These are phyloP conservation scores for Russula dissimulans DNA, from an alignment of 768 basidiomycete genomes.

Conservation along the genomic window DNA sequence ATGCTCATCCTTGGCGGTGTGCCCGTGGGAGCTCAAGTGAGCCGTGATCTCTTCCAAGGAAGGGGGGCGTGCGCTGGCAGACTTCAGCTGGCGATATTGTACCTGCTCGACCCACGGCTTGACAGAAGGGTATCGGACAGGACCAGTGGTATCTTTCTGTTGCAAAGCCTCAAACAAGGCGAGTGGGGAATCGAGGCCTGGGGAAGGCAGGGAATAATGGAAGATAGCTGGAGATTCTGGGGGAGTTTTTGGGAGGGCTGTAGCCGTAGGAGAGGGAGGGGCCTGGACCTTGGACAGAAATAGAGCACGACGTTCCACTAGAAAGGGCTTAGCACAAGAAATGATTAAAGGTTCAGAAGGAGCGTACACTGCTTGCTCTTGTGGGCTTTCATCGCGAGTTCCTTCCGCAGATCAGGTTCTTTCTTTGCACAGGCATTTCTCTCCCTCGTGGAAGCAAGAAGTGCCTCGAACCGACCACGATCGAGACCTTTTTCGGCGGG, in stretches of 20 bases:
- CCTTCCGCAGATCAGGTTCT: constrained; percentile 55
- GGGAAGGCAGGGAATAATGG: constrained; percentile 61
- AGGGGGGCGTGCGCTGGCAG: constrained; percentile 34
- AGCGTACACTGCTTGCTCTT: constrained; percentile 63
- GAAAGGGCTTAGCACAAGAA: background rate
- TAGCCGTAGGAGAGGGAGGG: constrained; percentile 54
- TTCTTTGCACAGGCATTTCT: constrained; percentile 41
- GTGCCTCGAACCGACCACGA: constrained; percentile 49
- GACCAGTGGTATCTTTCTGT: constrained; percentile 14
- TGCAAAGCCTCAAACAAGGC: constrained; percentile 44
- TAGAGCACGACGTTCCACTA: constrained; percentile 64
- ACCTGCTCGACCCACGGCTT: constrained; percentile 59
- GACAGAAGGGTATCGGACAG: constrained; percentile 15
- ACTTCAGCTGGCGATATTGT: constrained; percentile 37
- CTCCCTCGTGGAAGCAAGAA: constrained; percentile 54
- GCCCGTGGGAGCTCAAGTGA: constrained; percentile 38
- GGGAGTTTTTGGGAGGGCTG: constrained; percentile 50
- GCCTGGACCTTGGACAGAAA: constrained; percentile 68
- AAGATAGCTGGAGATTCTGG: constrained; percentile 63
- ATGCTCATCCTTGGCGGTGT: constrained; percentile 23
- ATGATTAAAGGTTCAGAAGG: background rate
- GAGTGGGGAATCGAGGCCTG: constrained; percentile 54
- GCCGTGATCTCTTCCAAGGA: constrained; percentile 74
- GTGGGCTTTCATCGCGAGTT: constrained; percentile 65
- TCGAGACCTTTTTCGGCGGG: constrained; percentile 47